Evolutionary conservation across 441 rosid genomes (phyloP), one percentile per base, ranked within the genome.

Genomic region (Mallotus japonicus): DNA sequence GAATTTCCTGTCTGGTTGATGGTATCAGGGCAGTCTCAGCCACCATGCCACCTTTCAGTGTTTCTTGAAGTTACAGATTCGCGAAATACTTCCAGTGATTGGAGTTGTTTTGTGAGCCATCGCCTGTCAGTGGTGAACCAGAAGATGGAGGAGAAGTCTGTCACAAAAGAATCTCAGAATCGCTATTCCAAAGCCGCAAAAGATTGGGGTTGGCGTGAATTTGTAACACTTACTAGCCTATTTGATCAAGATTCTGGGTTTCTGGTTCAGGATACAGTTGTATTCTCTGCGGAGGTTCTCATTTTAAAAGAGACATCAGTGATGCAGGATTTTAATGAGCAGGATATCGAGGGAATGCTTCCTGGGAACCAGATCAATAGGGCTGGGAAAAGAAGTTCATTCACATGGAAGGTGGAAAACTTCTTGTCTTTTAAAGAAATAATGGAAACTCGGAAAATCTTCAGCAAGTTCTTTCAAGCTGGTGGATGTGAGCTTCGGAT

Each of bases 11-110:
- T 72, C 78, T 84, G 78, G 76, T 90, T 82, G 81, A 81, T 87
- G 91, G 85, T 87, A 87, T 83, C 97, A 96, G 99, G 99, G 89
- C 99, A 96, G 97, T 96, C 99, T 84, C 99, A 96, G 88, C 99
- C 99, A 81, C 98, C 99, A 70, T 92, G 98, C 83, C 99, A 96
- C 87, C 93, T 96, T 81, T 96, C 99, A 15, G 99, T 96, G 70
- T 96, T 93, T 85, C 99, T 96, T 75, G 98, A 96, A 87, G 99
- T 96, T 71, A 93, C 98, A 2, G 99, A 96, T 87, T 90, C 97
- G 37, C 86, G 98, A 74, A 92, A 86, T 82, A 88, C 97, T 77
- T 87, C 90, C 66, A 85, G 79, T 73, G 98, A 96, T 71, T 96
- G 99, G 99, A 96, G 98, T 77, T 96, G 99, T 84, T 96, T 96